A percentile compares a stretch with the other conserved stretches of the same genome.
These are phyloP conservation scores for Jacaranda copaia DNA, from an alignment of 257 asterid genomes.

Conservation along the genomic window DNA sequence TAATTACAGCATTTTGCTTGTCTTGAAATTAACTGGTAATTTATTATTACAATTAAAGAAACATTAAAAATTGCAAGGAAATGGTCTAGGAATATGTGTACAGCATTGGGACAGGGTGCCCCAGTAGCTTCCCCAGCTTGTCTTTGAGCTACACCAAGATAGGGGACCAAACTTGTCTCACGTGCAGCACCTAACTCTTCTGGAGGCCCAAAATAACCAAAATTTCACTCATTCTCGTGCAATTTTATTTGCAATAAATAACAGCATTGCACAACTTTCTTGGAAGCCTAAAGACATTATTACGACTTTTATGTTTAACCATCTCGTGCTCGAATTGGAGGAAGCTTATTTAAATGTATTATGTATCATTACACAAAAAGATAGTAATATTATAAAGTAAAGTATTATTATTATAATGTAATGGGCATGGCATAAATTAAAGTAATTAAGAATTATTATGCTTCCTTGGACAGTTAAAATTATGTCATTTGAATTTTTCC, in stretches of 20 bases:
- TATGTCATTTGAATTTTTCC: too few relatives aligned
- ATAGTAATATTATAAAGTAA: too few relatives aligned
- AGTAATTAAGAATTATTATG: too few relatives aligned
- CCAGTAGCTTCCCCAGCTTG: neutral
- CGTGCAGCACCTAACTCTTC: conserved; percentile 7
- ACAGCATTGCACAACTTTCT: neutral
- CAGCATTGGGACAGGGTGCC: neutral
- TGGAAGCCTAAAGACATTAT: neutral
- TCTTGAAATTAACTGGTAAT: neutral
- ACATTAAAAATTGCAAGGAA: neutral
- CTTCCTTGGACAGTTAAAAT: too few relatives aligned
- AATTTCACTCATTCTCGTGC: neutral
- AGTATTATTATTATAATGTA: too few relatives aligned
- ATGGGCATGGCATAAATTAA: too few relatives aligned
- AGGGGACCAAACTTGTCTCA: neutral
- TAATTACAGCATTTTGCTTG: too few relatives aligned
- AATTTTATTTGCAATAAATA: neutral
- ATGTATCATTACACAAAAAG: too few relatives aligned
- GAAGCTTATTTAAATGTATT: too few relatives aligned
- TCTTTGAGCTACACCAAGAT: neutral
- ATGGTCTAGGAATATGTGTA: conserved; percentile 2
- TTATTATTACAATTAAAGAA: neutral
- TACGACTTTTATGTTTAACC: too few relatives aligned
- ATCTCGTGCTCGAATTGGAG: too few relatives aligned
- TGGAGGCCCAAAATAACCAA: neutral